Percentiles rank a stretch among this genome's conserved stretches.
phyloP scores from a whole-genome alignment of 2,329 filamentous ascomycete genomes.

The Aureobasidium sp. region DNA sequence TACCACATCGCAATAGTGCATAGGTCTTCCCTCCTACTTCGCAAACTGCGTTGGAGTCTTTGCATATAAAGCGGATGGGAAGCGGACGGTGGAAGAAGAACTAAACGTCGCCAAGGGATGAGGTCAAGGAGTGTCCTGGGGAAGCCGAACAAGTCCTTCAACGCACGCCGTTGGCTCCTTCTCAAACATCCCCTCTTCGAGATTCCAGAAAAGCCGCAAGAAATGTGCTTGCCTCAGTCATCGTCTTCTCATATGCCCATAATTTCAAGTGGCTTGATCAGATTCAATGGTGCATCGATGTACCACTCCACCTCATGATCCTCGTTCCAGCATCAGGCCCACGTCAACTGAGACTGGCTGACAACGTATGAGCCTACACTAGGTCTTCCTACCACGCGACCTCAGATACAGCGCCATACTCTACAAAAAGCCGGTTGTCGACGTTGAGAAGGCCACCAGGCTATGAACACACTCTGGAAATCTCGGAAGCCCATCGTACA shows the following conservation, averaged over 20 bases:
- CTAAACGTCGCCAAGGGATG: background rate
- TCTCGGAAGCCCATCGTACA: background rate
- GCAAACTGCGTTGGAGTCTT: background rate
- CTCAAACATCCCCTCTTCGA: background rate
- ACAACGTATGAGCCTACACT: background rate
- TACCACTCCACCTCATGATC: background rate
- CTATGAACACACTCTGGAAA: background rate
- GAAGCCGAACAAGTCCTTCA: background rate
- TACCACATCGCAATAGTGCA: background rate
- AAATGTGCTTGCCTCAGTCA: background rate
- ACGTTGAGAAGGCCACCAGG: background rate
- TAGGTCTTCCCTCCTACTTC: accelerated
- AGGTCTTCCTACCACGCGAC: background rate
- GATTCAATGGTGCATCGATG: background rate
- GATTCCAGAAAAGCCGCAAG: background rate
- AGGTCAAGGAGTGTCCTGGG: background rate
- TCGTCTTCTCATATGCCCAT: background rate
- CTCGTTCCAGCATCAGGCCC: background rate
- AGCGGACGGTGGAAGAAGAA: background rate
- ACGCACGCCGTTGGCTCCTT: background rate
- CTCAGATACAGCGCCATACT: too few species aligned
- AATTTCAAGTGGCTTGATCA: background rate
- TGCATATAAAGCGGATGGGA: background rate
- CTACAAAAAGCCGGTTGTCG: background rate
- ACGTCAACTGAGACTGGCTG: background rate